phyloP scores from a whole-genome alignment of 495 filamentous ascomycete species.

The Bacidia rubella region DNA sequence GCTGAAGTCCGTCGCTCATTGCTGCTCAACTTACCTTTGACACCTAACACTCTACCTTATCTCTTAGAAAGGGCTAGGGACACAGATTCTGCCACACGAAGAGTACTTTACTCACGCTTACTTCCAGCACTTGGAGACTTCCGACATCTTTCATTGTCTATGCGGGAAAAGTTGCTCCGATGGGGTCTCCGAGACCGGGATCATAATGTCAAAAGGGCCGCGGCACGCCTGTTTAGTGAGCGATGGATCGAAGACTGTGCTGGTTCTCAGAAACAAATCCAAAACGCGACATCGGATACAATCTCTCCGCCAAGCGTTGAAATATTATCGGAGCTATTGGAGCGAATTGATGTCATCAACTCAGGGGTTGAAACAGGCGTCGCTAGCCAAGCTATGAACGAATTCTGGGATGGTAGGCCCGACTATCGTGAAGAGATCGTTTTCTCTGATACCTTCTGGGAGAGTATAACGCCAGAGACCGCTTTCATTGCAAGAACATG shows the following conservation, averaged over 20 bases:
- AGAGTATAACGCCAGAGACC: slow-evolving; percentile 69
- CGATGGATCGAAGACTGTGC: slow-evolving; percentile 94
- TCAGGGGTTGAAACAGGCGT: slow-evolving; percentile 83
- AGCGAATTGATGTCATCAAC: slow-evolving; percentile 85
- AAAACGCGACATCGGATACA: slow-evolving; percentile 32
- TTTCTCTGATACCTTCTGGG: slow-evolving; percentile 82
- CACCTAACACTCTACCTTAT: slow-evolving; percentile 70
- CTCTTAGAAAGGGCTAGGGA: slow-evolving; percentile 86
- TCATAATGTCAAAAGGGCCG: slow-evolving; percentile 85
- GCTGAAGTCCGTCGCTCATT: slow-evolving; percentile 83
- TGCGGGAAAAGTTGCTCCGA: slow-evolving; percentile 88
- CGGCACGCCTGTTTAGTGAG: slow-evolving; percentile 78
- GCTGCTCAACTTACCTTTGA: slow-evolving; percentile 75
- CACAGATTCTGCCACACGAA: slow-evolving; percentile 65
- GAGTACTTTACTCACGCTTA: slow-evolving; percentile 76
- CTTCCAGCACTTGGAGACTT: slow-evolving; percentile 90
- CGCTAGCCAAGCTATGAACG: slow-evolving; percentile 79
- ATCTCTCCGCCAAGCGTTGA: slow-evolving; percentile 52
- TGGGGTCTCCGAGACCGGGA: slow-evolving; percentile 95
- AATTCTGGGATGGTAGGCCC: slow-evolving; percentile 88
- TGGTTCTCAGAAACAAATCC: slow-evolving; percentile 37
- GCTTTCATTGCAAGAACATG: slow-evolving; percentile 81
- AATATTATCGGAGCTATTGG: slow-evolving; percentile 74
- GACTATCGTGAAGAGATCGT: slow-evolving; percentile 73
- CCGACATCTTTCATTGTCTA: slow-evolving; percentile 83